Percentiles rank a stretch among this genome's conserved stretches.
Conservation (phyloP, 2,329 filamentous ascomycete genomes). For the Blastomyces emzantsi region DNA sequence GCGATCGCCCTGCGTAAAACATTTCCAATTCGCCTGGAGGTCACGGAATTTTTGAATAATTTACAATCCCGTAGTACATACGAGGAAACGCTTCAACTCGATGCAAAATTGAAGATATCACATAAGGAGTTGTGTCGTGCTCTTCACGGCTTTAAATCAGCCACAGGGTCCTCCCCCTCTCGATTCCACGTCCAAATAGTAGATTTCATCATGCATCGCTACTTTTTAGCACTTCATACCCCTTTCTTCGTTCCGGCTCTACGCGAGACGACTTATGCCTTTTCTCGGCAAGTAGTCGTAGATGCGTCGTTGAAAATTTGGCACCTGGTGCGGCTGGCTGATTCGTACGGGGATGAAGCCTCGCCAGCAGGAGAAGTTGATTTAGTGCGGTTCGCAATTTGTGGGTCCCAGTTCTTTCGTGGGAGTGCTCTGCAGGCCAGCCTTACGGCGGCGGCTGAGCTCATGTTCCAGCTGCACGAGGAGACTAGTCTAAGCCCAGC, state of each 20-base stretch:
- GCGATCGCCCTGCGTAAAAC: slow-evolving; percentile 41
- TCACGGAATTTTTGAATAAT: slow-evolving; percentile 42
- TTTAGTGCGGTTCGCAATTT: slow-evolving; percentile 33
- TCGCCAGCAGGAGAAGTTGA: slow-evolving; percentile 20
- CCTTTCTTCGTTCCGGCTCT: slow-evolving; percentile 22
- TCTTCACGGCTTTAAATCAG: slow-evolving; percentile 15
- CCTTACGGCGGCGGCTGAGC: slow-evolving; percentile 21
- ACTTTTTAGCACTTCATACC: slow-evolving; percentile 24
- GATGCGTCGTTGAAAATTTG: slow-evolving; percentile 45
- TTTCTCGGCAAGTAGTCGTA: slow-evolving; percentile 42
- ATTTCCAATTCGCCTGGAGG: slow-evolving; percentile 36
- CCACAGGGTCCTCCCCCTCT: slow-evolving; percentile 8
- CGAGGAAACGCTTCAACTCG: slow-evolving; percentile 41
- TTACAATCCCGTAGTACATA: slow-evolving; percentile 39
- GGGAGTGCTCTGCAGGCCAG: slow-evolving; percentile 16
- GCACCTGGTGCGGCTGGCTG: slow-evolving; percentile 28
- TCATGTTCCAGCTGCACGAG: slow-evolving; percentile 23
- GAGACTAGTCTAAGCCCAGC: slow-evolving; percentile 23
- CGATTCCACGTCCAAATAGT: slow-evolving; percentile 18
- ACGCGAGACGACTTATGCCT: slow-evolving; percentile 32
- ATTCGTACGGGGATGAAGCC: slow-evolving; percentile 7
- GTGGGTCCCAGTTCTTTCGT: slow-evolving; percentile 28
- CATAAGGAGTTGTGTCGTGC: slow-evolving; percentile 37
- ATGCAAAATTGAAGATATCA: slow-evolving; percentile 36
- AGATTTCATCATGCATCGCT: slow-evolving; percentile 25